Evolutionary conservation across 257 asterid species (phyloP).

Genomic region (Gardenia jasminoides): DNA sequence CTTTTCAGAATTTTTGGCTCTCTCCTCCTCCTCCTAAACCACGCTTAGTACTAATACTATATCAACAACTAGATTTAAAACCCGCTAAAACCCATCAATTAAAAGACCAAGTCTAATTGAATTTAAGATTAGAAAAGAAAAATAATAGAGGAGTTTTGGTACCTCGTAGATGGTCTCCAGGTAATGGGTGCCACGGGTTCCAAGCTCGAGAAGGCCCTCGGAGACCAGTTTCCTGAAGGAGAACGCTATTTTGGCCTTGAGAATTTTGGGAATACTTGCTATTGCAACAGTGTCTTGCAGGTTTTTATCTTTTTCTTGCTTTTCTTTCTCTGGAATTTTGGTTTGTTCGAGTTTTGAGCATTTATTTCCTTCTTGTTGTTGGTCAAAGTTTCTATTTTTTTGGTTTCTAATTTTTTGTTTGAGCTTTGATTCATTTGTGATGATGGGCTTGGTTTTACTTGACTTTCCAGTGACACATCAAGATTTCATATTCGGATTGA

Average conservation of each 20-base stretch:
- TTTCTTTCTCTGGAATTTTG: not conserved
- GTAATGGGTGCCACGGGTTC: slow-evolving; percentile 43
- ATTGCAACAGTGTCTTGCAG: slow-evolving; percentile 47
- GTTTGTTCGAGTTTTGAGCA: not conserved
- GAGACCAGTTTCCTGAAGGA: slow-evolving; percentile 47
- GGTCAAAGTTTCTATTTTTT: not conserved
- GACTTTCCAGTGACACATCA: not conserved
- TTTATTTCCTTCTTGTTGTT: not conserved
- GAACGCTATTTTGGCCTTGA: slow-evolving; percentile 47
- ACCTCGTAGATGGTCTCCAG: slow-evolving; percentile 51
- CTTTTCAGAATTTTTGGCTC: not conserved
- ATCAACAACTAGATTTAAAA: not conserved
- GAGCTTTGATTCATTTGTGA: slow-evolving; percentile 2
- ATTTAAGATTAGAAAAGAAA: not conserved
- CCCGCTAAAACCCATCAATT: slow-evolving; percentile 3
- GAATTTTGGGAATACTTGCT: slow-evolving; percentile 46
- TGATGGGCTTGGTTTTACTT: not conserved
- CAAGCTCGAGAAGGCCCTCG: slow-evolving; percentile 41
- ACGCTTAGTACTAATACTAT: too few relatives aligned
- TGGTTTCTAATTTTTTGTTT: too few relatives aligned
- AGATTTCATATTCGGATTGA: not conserved
- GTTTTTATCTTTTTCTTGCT: slow-evolving; percentile 7
- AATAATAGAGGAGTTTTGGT: slow-evolving; percentile 66
- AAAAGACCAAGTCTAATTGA: not conserved
- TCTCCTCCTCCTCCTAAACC: not conserved